A percentile compares a stretch with the other conserved stretches of the same genome.
phyloP scores from a whole-genome alignment of 2,329 filamentous ascomycete species.

The Sarocladium brachiariae region DNA sequence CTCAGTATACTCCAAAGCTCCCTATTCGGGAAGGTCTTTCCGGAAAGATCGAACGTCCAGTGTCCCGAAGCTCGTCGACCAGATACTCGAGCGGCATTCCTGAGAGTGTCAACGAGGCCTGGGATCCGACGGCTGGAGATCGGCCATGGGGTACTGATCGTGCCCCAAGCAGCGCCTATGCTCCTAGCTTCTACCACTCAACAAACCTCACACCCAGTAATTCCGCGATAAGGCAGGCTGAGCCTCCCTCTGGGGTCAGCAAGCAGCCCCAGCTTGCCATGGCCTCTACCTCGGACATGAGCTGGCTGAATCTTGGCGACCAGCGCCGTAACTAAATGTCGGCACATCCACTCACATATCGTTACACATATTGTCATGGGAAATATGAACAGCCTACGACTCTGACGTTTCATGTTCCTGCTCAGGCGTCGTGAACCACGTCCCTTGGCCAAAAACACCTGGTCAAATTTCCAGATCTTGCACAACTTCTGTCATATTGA shows the following conservation, averaged over 20 bases:
- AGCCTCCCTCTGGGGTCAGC: constrained; percentile 30
- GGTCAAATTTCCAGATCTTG: not conserved
- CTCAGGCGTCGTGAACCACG: not conserved
- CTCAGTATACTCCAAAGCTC: constrained; percentile 47
- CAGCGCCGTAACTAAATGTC: constrained; percentile 17
- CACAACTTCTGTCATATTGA: not conserved
- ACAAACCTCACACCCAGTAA: constrained; percentile 27
- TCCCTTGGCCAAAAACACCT: not conserved
- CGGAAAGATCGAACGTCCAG: constrained; percentile 53
- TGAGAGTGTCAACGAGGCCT: constrained; percentile 52
- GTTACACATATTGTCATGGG: not conserved
- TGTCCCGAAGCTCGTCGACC: constrained; percentile 43
- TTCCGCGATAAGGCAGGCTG: constrained; percentile 20
- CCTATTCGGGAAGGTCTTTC: constrained; percentile 51
- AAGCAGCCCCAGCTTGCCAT: constrained; percentile 43
- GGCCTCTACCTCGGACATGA: constrained; percentile 57
- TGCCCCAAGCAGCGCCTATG: constrained; percentile 46
- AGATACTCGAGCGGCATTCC: constrained; percentile 60
- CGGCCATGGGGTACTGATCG: constrained; percentile 44
- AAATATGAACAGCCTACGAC: constrained; percentile 1
- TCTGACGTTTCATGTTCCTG: constrained; percentile 3
- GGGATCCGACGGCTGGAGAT: constrained; percentile 40
- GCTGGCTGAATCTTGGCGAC: constrained; percentile 68
- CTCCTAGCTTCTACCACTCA: constrained; percentile 37
- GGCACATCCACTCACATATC: not conserved